Evolutionary conservation across 495 filamentous ascomycete genomes (phyloP).

Genomic region (Talaromyces trachyspermus): DNA sequence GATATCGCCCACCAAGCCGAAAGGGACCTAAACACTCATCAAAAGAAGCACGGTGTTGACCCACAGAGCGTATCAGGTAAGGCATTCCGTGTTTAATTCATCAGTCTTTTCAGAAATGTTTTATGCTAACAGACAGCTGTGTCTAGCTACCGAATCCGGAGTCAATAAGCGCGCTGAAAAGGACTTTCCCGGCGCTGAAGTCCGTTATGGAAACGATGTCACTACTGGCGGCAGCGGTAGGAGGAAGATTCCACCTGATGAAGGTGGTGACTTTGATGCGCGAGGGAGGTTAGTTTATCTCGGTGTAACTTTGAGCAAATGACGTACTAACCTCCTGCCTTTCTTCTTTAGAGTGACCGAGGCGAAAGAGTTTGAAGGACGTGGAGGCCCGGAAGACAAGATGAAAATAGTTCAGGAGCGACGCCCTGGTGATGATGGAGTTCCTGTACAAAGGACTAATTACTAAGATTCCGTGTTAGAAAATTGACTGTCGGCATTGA

Average conservation of each 20-base stretch:
- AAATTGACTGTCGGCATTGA: no score
- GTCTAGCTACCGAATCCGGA: slow-evolving; percentile 43
- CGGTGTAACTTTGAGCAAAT: neutral
- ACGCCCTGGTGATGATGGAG: slow-evolving; percentile 37
- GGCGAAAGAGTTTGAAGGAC: slow-evolving; percentile 42
- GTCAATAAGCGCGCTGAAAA: slow-evolving; percentile 38
- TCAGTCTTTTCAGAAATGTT: neutral
- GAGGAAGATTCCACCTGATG: slow-evolving; percentile 41
- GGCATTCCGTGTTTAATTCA: slow-evolving; percentile 1
- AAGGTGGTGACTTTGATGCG: slow-evolving; percentile 42
- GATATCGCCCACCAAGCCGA: slow-evolving; percentile 36
- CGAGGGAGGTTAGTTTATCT: slow-evolving; percentile 31
- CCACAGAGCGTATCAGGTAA: slow-evolving; percentile 41
- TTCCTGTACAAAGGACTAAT: slow-evolving; percentile 13
- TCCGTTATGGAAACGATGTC: slow-evolving; percentile 41
- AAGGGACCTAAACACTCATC: slow-evolving; percentile 46
- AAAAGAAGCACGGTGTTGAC: slow-evolving; percentile 40
- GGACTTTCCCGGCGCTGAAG: slow-evolving; percentile 36
- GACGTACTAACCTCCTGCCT: slow-evolving; percentile 3
- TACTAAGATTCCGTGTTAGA: no score
- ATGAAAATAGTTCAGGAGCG: slow-evolving; percentile 25
- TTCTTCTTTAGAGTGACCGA: slow-evolving; percentile 26
- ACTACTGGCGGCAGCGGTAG: slow-evolving; percentile 43
- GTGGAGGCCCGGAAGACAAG: slow-evolving; percentile 46
- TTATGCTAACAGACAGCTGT: no score